Base-by-base conservation (phyloP, 768 basidiomycete genomes). In the Boletus vermiculosoides region DNA sequence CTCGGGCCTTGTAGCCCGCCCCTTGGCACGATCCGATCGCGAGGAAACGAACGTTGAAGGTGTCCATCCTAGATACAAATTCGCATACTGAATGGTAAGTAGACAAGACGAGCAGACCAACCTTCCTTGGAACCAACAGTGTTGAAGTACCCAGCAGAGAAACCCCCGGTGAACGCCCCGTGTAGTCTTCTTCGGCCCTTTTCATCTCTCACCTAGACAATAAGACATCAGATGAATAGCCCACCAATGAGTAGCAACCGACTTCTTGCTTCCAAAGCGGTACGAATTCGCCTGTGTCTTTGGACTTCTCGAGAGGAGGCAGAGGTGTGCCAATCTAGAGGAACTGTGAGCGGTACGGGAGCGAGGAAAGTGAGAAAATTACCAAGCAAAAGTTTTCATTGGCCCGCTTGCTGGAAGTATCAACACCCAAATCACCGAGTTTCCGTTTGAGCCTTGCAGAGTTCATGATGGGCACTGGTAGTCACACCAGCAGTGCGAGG, bases 201-300 rank as follows among this genome's bases (percentile, higher is more conserved):
- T 74, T 98, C 95, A 75, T 98, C 95, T 63, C 90, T 81, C 12
- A 94, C 92, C 90, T 94, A 65, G 50, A 59, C 9, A 44, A 46
- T 4, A 25, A 50, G 23, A 46, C 40, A 64, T 64, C 58, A 59
- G 60, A 56, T 48, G 49, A 54, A 63, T 57, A 64, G 62, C 57
- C 56, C 56, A 63, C 58, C 28, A 56, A 57, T 11, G 52, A 64
- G 48, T 22, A 36, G n/a, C 22, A 55, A 62, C 81, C 56, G 65
- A 92, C 94, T 63, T 98, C 95, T 79, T 98, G 97, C 70, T 98
- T 93, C 96, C 97, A 98, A 53, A 97, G 73, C 0, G 97, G 96
- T 28, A 98, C 94, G 70, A 95, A 98, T 71, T 98, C 97, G 60
- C 89, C 88, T 7, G 83, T 86, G 69, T 98, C 97, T 69, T 86